Conservation (phyloP, 2,329 filamentous ascomycete genomes). For the Xylaria multiplex region DNA sequence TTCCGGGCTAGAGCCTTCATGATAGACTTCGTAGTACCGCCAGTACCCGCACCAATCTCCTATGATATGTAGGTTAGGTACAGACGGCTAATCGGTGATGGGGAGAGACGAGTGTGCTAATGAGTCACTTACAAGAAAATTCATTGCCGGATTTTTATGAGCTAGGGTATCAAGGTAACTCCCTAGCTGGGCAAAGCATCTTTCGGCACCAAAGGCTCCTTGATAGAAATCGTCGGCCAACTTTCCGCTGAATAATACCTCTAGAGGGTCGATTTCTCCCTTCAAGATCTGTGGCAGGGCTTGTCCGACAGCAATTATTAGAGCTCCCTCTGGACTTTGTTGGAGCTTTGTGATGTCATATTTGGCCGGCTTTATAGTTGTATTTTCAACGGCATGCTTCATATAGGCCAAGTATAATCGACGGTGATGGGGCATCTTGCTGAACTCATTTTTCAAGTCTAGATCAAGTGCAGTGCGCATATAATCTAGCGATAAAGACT, state of each 20-base stretch:
- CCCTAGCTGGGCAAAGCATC: slow-evolving; percentile 36
- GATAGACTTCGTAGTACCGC: slow-evolving; percentile 44
- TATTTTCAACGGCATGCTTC: slow-evolving; percentile 31
- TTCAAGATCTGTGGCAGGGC: slow-evolving; percentile 37
- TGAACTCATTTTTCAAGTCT: slow-evolving; percentile 13
- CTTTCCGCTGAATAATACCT: slow-evolving; percentile 36
- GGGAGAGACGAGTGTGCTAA: background rate
- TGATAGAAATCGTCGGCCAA: slow-evolving; percentile 38
- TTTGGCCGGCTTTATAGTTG: slow-evolving; percentile 17
- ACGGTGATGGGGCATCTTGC: slow-evolving; percentile 30
- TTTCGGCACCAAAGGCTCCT: slow-evolving; percentile 33
- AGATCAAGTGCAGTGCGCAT: slow-evolving; percentile 29
- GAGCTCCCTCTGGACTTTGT: slow-evolving; percentile 36
- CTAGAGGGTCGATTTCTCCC: slow-evolving; percentile 39
- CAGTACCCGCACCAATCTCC: slow-evolving; percentile 46
- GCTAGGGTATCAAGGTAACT: slow-evolving; percentile 36
- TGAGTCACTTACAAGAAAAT: slow-evolving; percentile 35
- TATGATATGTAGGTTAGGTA: slow-evolving; percentile 36
- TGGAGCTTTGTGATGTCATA: slow-evolving; percentile 33
- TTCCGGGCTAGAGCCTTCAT: slow-evolving; percentile 39
- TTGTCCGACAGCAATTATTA: slow-evolving; percentile 38
- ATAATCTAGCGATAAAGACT: slow-evolving; percentile 31
- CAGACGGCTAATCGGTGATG: slow-evolving; percentile 28
- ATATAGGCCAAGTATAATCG: slow-evolving; percentile 32
- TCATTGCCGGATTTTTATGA: slow-evolving; percentile 34